A percentile compares a stretch with the other conserved stretches of the same genome.
phyloP scores from a whole-genome alignment of 2,329 filamentous ascomycete genomes.

The Colletotrichum somersetense region DNA sequence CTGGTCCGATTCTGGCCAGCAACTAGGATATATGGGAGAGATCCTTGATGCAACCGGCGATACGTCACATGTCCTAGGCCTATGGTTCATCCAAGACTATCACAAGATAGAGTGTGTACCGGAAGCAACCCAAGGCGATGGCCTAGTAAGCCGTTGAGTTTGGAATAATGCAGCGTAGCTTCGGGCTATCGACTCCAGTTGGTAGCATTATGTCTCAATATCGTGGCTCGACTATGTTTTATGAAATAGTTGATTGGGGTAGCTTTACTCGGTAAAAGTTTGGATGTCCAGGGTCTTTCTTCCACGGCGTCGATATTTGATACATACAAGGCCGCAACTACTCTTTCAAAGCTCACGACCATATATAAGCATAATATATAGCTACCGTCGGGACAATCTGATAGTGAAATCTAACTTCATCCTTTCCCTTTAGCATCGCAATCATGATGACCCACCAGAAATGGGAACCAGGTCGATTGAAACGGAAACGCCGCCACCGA shows the following conservation, averaged over 20 bases:
- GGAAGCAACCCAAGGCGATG: too few species aligned
- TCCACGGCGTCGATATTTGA: too few species aligned
- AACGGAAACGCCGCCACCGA: constrained; percentile 24
- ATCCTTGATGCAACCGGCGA: too few species aligned
- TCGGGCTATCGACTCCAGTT: too few species aligned
- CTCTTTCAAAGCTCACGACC: neutral
- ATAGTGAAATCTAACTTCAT: neutral
- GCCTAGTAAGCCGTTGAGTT: neutral
- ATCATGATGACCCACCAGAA: constrained; percentile 5
- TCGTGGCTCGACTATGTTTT: neutral
- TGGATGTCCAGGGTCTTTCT: neutral
- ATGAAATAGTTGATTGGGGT: neutral
- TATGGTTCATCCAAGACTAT: neutral
- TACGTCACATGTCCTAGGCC: neutral
- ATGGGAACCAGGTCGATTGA: constrained; percentile 26
- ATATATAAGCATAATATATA: neutral
- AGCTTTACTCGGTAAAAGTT: neutral
- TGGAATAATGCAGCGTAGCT: too few species aligned
- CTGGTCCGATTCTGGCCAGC: neutral
- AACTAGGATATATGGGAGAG: neutral
- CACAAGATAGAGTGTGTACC: neutral
- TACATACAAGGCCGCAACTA: neutral
- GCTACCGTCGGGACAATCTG: neutral
- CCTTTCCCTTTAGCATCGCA: neutral
- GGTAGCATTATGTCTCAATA: too few species aligned